phyloP scores from a whole-genome alignment of 2,329 filamentous ascomycete genomes.

The Cytospora piceicola region DNA sequence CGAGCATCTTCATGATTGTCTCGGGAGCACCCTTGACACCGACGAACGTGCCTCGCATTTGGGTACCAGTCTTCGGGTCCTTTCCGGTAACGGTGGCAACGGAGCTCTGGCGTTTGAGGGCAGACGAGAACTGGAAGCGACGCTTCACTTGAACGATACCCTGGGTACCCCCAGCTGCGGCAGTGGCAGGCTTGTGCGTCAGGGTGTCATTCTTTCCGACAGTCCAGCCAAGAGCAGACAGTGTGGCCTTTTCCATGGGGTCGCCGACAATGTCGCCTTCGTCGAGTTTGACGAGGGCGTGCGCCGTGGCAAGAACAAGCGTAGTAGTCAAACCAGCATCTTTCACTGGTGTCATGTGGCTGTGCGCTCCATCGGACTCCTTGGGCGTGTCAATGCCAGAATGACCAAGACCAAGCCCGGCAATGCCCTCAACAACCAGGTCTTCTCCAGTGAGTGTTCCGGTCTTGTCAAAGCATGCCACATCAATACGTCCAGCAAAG shows the following conservation, averaged over 20 bases:
- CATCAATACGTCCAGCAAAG: constrained; percentile 90
- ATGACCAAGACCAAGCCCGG: constrained; percentile 74
- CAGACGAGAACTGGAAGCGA: constrained; percentile 97
- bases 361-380: constrained; percentile 82
- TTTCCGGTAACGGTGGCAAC: constrained; percentile 79
- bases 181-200: constrained; percentile 63
- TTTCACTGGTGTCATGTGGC: constrained; percentile 71
- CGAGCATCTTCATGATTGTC: constrained; percentile 92
- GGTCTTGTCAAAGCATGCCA: constrained; percentile 98
- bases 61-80: constrained; percentile 74
- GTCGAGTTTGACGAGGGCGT: constrained; percentile 93
- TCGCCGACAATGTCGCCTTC: constrained; percentile 97
- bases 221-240: constrained; percentile 86
- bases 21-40: constrained; percentile 97
- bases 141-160: constrained; percentile 93
- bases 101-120: constrained; percentile 93
- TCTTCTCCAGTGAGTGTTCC: constrained; percentile 96
- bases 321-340: constrained; percentile 80
- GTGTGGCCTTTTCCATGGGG: constrained; percentile 97
- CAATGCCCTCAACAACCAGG: constrained; percentile 94
- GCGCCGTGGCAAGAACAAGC: constrained; percentile 89
- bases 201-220: constrained; percentile 89
- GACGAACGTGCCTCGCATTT: constrained; percentile 83
- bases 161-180: constrained; percentile 54
- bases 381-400: constrained; percentile 65